phyloP scores from a whole-genome alignment of 2,329 filamentous ascomycete species.

The Paecilomyces fulvus region DNA sequence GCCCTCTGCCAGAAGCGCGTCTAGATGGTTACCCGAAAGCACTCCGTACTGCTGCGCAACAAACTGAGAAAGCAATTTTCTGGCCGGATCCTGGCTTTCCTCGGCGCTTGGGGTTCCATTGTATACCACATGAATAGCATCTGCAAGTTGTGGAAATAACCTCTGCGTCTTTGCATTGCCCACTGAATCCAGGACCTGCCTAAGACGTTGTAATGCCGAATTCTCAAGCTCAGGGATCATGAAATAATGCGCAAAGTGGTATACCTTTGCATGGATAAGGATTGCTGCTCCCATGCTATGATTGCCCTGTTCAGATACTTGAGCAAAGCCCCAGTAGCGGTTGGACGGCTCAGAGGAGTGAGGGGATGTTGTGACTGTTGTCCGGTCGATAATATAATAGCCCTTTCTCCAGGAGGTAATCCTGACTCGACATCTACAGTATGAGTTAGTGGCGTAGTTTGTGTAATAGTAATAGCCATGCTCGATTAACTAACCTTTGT shows the following conservation, averaged over 20 bases:
- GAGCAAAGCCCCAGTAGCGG: too few relatives aligned
- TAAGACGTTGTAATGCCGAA: not conserved
- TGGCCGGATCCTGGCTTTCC: not conserved
- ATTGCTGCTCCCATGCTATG: not conserved
- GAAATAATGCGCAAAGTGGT: not conserved
- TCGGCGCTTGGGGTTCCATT: conserved; percentile 44
- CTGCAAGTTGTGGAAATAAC: not conserved
- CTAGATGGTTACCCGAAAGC: not conserved
- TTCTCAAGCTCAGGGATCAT: not conserved
- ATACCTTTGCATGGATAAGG: not conserved
- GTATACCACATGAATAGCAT: not conserved
- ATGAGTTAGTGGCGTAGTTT: not conserved
- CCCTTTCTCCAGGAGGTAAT: too few relatives aligned
- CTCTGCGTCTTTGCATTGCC: not conserved
- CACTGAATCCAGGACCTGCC: not conserved
- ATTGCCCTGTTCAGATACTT: not conserved
- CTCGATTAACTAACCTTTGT: not conserved
- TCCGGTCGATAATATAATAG: too few relatives aligned
- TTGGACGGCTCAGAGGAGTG: too few relatives aligned
- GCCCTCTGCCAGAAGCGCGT: not conserved
- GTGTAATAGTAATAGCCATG: too few relatives aligned
- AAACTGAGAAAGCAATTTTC: not conserved
- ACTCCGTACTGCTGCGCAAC: not conserved
- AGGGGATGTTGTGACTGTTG: too few relatives aligned
- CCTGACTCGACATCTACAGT: not conserved